These are phyloP conservation scores for Elongisporangium undulatum DNA, from an alignment of 352 stramenopile species.

Conservation along the genomic window DNA sequence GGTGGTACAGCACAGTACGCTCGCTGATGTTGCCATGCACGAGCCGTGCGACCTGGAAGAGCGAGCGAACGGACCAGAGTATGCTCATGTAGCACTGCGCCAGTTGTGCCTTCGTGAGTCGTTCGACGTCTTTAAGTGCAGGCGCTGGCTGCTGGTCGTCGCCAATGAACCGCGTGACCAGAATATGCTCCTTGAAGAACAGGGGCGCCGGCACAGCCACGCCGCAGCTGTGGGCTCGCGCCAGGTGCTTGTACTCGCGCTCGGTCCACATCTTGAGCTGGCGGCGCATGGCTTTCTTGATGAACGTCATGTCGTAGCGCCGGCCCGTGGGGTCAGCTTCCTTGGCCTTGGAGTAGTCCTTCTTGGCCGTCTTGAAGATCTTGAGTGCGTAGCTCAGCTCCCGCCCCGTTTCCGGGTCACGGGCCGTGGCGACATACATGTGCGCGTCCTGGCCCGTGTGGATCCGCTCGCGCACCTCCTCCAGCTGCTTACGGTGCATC, in stretches of 20 bases:
- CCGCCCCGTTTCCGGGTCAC: slow-evolving; percentile 11
- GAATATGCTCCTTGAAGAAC: slow-evolving; percentile 42
- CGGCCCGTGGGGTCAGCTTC: slow-evolving; percentile 46
- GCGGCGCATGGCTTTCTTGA: slow-evolving; percentile 55
- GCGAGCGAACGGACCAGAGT: slow-evolving; percentile 25
- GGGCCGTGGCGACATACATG: slow-evolving; percentile 44
- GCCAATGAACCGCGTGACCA: slow-evolving; percentile 53
- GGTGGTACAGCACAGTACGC: slow-evolving; percentile 74
- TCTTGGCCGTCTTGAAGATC: slow-evolving; percentile 65
- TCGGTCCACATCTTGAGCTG: slow-evolving; percentile 54
- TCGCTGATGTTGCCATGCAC: slow-evolving; percentile 43
- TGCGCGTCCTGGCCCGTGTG: slow-evolving; percentile 41
- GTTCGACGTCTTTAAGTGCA: slow-evolving; percentile 36
- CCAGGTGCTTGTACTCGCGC: slow-evolving; percentile 41
- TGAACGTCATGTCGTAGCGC: slow-evolving; percentile 42
- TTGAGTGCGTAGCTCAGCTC: slow-evolving; percentile 41
- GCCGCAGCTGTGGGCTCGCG: slow-evolving; percentile 21
- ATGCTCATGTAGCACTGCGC: slow-evolving; percentile 32
- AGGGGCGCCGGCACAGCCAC: slow-evolving; percentile 32
- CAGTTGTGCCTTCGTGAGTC: slow-evolving; percentile 35
- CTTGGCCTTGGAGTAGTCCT: slow-evolving; percentile 40
- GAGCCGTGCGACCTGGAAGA: slow-evolving; percentile 56
- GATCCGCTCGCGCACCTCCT: slow-evolving; percentile 34
- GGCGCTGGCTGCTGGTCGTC: slow-evolving; percentile 21
- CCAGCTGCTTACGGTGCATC: slow-evolving; percentile 29